Conservation (phyloP, 768 basidiomycete species). For the Hericium alpestre region DNA sequence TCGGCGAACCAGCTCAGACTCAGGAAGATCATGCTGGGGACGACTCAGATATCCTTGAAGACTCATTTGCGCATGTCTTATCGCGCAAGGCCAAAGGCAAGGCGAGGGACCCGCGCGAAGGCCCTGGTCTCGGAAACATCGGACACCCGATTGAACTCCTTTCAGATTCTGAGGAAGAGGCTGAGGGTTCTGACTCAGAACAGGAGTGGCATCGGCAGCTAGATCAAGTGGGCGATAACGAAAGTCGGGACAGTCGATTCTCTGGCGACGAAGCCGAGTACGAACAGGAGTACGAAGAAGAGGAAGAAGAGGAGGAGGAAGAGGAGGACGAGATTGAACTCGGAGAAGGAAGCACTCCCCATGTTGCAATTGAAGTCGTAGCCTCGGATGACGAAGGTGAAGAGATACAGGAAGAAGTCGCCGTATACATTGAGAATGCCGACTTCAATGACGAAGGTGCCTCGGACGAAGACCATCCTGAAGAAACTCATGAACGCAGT, state of each 20-base stretch:
- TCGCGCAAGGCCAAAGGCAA: constrained; percentile 42
- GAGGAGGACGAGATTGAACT: constrained; percentile 19
- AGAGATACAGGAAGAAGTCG: constrained; percentile 32
- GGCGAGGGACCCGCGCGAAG: constrained; percentile 49
- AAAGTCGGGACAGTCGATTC: constrained; percentile 14
- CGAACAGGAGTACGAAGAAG: constrained; percentile 7
- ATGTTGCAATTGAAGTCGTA: neutral
- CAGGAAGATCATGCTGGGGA: constrained; percentile 23
- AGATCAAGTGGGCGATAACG: constrained; percentile 5
- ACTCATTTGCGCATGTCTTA: constrained; percentile 45
- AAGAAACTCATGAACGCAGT: neutral
- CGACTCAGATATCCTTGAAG: constrained; percentile 27
- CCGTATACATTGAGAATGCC: constrained; percentile 22
- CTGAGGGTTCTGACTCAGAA: constrained; percentile 15
- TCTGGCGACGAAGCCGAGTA: constrained; percentile 22
- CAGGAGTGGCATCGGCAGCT: constrained; percentile 20
- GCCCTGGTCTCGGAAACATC: constrained; percentile 37
- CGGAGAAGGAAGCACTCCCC: constrained; percentile 34
- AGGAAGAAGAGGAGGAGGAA: constrained; percentile 3
- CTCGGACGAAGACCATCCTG: constrained; percentile 10
- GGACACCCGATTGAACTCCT: constrained; percentile 37
- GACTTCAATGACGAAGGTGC: constrained; percentile 1
- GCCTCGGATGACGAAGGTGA: constrained; percentile 16
- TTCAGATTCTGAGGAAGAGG: constrained; percentile 22
- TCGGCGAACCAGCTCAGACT: constrained; percentile 8